Evolutionary conservation across 1,284 basidiomycete genomes (phyloP), one percentile per base, ranked within the genome.

Genomic region (Cutaneotrichosporon arboriforme): DNA sequence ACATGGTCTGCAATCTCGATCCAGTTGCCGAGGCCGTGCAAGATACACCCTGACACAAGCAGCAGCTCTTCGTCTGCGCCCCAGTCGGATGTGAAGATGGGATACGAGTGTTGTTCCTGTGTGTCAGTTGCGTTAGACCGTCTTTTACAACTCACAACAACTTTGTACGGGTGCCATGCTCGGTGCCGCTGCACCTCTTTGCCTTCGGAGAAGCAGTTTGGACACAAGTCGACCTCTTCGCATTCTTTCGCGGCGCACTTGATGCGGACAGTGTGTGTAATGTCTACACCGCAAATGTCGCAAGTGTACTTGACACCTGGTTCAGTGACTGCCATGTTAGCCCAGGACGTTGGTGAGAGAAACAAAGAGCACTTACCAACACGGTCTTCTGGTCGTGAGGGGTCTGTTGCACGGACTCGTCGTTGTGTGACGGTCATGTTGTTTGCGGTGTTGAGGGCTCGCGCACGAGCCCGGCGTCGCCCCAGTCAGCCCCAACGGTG

Each of bases 21-120:
- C 94, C 94, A 98, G 73, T 97, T 98, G 13, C 96, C 96, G 20
- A 98, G 76, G 1, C 94, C 94, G 67, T 92, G 89, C 34, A 84
- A 81, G 31, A 89, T 83, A 51, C 93, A 85, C 10, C 92, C 96
- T 55, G 96, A 91, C 48, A 97, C 80, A 33, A 98, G 79, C 10
- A 97, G 78, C 2, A 97, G 79, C 72, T 98, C 96, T 86, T 98
- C 94, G 75, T 98, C 94, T 9, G 93, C 96, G 34, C 93, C 94
- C 94, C 94, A 98, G 69, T 96, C 91, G 57, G 88, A 84, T 13
- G 84, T 83, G 67, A 97, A 96, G 67, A 98, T 96, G 4, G 94
- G 94, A 72, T 94, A 91, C 8, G 91, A 90, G 70, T 94, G 89
- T 65, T 96, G 83, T 78, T 96, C 92, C 89, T 97, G 71, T 10